These are phyloP conservation scores for Kwoniella bestiolae DNA, from an alignment of 768 basidiomycete species.

Conservation along the genomic window DNA sequence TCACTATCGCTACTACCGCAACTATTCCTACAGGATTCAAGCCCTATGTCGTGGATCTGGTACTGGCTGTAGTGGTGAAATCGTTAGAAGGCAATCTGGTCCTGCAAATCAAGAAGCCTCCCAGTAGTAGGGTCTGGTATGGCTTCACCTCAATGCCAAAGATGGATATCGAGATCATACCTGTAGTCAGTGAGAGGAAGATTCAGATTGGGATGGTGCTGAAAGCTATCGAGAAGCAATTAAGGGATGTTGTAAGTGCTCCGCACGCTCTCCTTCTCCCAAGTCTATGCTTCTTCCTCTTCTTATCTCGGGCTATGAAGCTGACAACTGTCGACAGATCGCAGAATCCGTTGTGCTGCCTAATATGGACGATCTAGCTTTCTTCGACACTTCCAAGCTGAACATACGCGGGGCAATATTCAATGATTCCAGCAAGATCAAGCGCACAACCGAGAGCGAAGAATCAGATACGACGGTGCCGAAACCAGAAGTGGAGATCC, in stretches of 20 bases:
- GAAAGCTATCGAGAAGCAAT: constrained; percentile 81
- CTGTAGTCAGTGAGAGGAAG: constrained; percentile 90
- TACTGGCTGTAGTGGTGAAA: constrained; percentile 82
- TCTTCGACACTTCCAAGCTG: constrained; percentile 76
- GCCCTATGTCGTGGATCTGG: constrained; percentile 85
- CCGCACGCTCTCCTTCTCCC: constrained; percentile 9
- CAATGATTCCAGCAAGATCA: constrained; percentile 67
- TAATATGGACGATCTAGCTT: constrained; percentile 97
- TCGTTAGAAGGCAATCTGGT: constrained; percentile 90
- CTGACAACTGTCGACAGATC: constrained; percentile 64
- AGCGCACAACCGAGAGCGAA: constrained; percentile 11
- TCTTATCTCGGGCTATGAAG: too few species aligned
- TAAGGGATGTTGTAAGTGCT: constrained; percentile 77
- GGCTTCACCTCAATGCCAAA: constrained; percentile 82
- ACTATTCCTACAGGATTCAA: constrained; percentile 85
- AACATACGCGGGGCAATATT: constrained; percentile 84
- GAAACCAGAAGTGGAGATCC: constrained; percentile 19
- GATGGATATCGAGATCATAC: constrained; percentile 87
- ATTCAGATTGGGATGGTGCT: constrained; percentile 93
- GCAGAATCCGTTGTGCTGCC: constrained; percentile 92
- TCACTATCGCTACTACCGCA: constrained; percentile 87
- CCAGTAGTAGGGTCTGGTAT: constrained; percentile 94
- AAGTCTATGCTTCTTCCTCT: too few species aligned
- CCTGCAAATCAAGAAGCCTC: constrained; percentile 83
- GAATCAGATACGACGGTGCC: constrained; percentile 13